These are phyloP conservation scores for Puccinia triticina DNA, from an alignment of 1,284 basidiomycete genomes.

Conservation along the genomic window DNA sequence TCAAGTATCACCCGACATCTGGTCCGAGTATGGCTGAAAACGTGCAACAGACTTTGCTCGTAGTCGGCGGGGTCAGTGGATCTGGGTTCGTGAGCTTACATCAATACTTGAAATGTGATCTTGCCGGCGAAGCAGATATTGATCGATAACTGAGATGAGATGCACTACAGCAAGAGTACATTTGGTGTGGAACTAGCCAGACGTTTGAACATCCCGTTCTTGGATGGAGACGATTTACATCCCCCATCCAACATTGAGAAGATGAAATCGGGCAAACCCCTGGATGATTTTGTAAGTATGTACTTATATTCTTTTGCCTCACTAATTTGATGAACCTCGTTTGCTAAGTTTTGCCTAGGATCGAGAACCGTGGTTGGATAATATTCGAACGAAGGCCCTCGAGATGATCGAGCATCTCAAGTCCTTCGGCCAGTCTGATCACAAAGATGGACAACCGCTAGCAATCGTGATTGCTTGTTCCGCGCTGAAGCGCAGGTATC, in stretches of 20 bases:
- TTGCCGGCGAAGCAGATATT: not conserved
- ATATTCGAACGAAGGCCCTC: slow-evolving; percentile 54
- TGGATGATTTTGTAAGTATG: slow-evolving; percentile 53
- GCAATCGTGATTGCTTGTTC: slow-evolving; percentile 57
- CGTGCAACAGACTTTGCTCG: slow-evolving; percentile 1
- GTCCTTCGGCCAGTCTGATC: not conserved
- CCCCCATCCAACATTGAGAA: slow-evolving; percentile 56
- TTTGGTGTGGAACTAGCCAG: slow-evolving; percentile 53
- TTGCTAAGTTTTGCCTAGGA: slow-evolving; percentile 49
- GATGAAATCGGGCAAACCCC: slow-evolving; percentile 56
- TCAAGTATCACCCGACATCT: too few species aligned
- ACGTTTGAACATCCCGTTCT: slow-evolving; percentile 54
- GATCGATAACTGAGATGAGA: slow-evolving; percentile 25
- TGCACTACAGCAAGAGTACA: slow-evolving; percentile 56
- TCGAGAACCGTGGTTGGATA: slow-evolving; percentile 56
- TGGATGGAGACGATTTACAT: slow-evolving; percentile 58
- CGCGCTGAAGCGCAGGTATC: slow-evolving; percentile 56
- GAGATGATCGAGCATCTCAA: slow-evolving; percentile 42
- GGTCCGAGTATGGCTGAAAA: not conserved
- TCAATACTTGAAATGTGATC: not conserved
- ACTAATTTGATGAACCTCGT: too few species aligned
- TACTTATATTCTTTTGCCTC: not conserved
- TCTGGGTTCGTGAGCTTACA: slow-evolving; percentile 36
- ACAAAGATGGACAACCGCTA: not conserved
- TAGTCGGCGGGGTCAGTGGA: slow-evolving; percentile 47